Evolutionary conservation across 2,329 filamentous ascomycete species (phyloP).

Genomic region (Colletotrichum kahawae): DNA sequence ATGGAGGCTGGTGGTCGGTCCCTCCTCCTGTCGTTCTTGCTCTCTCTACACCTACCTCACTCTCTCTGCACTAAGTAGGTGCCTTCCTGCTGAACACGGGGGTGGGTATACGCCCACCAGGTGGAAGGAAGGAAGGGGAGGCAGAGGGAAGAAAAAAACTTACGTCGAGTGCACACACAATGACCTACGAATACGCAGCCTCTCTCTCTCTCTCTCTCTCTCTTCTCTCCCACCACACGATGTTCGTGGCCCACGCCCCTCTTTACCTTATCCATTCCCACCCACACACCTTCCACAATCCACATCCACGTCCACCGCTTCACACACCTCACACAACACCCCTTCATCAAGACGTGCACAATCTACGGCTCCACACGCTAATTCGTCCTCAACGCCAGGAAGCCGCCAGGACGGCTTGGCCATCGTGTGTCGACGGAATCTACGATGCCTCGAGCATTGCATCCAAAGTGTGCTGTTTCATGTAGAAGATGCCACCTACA

Average conservation of each 20-base stretch:
- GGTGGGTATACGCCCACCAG: background rate
- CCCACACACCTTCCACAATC: constrained; percentile 2
- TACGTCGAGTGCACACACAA: background rate
- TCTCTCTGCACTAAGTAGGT: background rate
- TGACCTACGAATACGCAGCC: background rate
- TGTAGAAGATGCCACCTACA: constrained; percentile 6
- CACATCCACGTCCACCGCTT: background rate
- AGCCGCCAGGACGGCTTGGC: constrained; percentile 11
- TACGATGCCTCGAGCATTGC: background rate
- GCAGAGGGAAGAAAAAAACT: background rate
- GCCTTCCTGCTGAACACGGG: background rate
- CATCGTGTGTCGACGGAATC: background rate
- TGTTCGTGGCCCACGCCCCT: background rate
- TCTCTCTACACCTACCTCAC: background rate
- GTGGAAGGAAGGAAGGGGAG: background rate
- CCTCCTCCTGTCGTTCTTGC: background rate
- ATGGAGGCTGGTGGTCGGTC: constrained; percentile 5
- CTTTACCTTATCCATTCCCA: background rate
- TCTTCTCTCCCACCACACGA: background rate
- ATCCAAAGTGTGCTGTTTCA: constrained; percentile 16
- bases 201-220: background rate
- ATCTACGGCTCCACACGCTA: constrained; percentile 13
- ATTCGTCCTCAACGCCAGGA: constrained; percentile 7
- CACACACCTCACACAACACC: constrained; percentile 10
- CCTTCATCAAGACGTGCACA: constrained; percentile 17